These are phyloP conservation scores for Taphrina flavorubra DNA, from an alignment of 1,139 yeast genomes.

Conservation along the genomic window DNA sequence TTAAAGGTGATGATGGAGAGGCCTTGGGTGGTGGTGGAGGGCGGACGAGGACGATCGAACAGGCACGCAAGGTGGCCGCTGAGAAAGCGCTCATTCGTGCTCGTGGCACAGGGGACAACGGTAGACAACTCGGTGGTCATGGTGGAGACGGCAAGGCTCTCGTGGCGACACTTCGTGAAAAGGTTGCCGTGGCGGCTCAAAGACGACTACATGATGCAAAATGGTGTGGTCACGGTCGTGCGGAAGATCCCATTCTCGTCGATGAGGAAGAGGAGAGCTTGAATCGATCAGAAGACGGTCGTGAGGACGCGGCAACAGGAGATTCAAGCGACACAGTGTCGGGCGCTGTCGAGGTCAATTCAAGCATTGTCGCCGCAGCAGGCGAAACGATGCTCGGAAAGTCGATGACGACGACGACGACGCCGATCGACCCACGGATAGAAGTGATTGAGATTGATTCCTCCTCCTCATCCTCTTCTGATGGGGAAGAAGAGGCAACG, in stretches of 20 bases:
- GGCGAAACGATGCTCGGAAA: neutral
- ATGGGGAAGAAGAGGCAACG: slow-evolving; percentile 9
- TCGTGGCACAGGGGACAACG: slow-evolving; percentile 45
- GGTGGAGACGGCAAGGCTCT: slow-evolving; percentile 43
- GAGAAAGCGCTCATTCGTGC: slow-evolving; percentile 36
- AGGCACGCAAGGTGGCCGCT: slow-evolving; percentile 29
- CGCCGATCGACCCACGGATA: no score
- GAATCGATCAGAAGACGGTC: neutral
- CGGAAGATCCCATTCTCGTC: slow-evolving; percentile 33
- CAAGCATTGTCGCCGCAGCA: neutral
- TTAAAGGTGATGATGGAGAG: slow-evolving; percentile 49
- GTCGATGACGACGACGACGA: no score
- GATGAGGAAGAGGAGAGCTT: slow-evolving; percentile 28
- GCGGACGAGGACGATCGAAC: slow-evolving; percentile 27
- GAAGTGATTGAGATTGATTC: slow-evolving; percentile 16
- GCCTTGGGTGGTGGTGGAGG: slow-evolving; percentile 51
- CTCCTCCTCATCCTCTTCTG: slow-evolving; percentile 17
- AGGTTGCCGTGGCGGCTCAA: slow-evolving; percentile 72
- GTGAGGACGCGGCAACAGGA: neutral
- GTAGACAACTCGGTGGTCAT: slow-evolving; percentile 48
- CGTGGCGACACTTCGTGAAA: slow-evolving; percentile 53
- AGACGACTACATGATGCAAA: slow-evolving; percentile 64
- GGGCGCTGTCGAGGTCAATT: neutral
- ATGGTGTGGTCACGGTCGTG: slow-evolving; percentile 56
- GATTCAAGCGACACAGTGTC: neutral